Evolutionary conservation across 345 rosid genomes (phyloP).

Genomic region (Pistacia integerrima): DNA sequence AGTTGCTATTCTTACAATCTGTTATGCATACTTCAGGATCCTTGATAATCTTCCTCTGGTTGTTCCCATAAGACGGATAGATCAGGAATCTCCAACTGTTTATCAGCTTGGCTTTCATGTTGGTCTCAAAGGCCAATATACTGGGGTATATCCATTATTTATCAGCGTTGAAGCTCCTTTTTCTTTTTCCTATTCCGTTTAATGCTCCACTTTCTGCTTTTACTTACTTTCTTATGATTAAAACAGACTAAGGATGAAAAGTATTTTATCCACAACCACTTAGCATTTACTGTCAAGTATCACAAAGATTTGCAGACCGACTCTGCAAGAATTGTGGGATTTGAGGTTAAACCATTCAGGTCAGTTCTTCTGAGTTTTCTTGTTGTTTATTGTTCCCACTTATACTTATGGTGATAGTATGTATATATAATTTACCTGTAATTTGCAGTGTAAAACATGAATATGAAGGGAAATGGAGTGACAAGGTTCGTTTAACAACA

Average conservation of each 20-base stretch:
- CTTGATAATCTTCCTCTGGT: conserved; percentile 96
- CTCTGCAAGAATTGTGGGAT: conserved; percentile 91
- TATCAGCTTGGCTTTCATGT: conserved; percentile 92
- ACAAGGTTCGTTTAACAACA: conserved; percentile 70
- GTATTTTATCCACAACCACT: conserved; percentile 87
- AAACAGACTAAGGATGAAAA: conserved; percentile 84
- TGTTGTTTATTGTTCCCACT: neutral
- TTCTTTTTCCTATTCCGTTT: neutral
- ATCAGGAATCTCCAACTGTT: conserved; percentile 66
- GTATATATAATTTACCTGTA: neutral
- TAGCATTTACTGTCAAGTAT: conserved; percentile 83
- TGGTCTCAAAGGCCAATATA: conserved; percentile 88
- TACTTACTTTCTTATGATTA: conserved; percentile 20
- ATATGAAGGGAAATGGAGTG: conserved; percentile 78
- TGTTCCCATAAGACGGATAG: conserved; percentile 69
- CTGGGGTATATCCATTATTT: conserved; percentile 61
- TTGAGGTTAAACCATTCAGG: conserved; percentile 96
- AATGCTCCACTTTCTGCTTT: conserved; percentile 6
- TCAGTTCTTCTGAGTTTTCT: conserved; percentile 28
- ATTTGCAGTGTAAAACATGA: conserved; percentile 74
- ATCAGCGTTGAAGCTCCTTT: conserved; percentile 12
- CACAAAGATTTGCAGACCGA: conserved; percentile 77
- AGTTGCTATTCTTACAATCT: conserved; percentile 27
- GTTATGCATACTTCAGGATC: conserved; percentile 60
- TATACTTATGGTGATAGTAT: neutral